Percentiles rank a stretch among this genome's conserved stretches.
These are phyloP conservation scores for Sporothrix luriei DNA, from an alignment of 2,329 filamentous ascomycete genomes.

Conservation along the genomic window DNA sequence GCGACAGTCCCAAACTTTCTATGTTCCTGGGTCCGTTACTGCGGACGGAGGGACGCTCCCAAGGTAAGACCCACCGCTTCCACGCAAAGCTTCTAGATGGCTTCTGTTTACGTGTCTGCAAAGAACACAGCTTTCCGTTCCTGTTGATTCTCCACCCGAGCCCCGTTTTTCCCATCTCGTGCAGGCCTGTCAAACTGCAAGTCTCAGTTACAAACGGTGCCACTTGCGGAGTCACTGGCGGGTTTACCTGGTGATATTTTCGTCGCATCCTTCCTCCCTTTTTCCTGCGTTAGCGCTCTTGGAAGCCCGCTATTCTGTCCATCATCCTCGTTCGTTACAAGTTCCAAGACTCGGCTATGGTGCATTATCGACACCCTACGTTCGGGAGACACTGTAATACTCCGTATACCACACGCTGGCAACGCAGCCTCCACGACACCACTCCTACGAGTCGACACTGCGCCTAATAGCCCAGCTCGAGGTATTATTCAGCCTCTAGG, in stretches of 20 bases:
- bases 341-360: no score
- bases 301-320: neutral
- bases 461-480: no score
- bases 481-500: no score
- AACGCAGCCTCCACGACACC: no score
- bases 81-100: neutral
- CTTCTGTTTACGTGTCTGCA: neutral
- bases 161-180: slow-evolving; percentile 6
- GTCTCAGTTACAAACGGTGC: slow-evolving; percentile 7
- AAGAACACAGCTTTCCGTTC: neutral
- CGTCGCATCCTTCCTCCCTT: slow-evolving; percentile 12
- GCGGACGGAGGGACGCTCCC: neutral
- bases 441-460: no score
- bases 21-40: neutral
- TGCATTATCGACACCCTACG: no score
- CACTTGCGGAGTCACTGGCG: slow-evolving; percentile 10
- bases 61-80: neutral
- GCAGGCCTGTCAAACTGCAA: slow-evolving; percentile 9
- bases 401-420: no score
- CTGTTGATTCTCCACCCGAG: neutral
- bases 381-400: no score
- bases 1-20: slow-evolving; percentile 1
- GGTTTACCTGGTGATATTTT: slow-evolving; percentile 9
- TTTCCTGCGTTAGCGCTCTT: neutral
- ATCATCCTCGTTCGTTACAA: no score